Evolutionary conservation across 1,284 basidiomycete species (phyloP).

Genomic region (Veloboletus limbatus): DNA sequence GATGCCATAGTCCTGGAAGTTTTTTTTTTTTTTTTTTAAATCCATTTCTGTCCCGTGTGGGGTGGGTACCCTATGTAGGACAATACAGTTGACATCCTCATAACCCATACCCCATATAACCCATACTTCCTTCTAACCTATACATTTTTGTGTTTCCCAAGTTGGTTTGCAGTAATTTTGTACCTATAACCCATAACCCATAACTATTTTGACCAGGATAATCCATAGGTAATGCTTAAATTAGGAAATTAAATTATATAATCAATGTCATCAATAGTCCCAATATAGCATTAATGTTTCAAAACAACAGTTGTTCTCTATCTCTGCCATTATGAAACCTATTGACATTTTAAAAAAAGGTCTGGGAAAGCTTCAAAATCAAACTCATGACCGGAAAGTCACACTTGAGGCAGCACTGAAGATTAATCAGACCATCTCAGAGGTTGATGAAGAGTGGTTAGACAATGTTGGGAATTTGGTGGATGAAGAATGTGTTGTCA

Average conservation of each 20-base stretch:
- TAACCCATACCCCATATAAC: background rate
- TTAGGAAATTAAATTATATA: too few relatives aligned
- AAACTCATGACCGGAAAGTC: too few relatives aligned
- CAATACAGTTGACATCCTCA: slow-evolving; percentile 1
- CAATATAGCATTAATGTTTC: too few relatives aligned
- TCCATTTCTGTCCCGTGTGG: too few relatives aligned
- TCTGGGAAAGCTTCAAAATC: too few relatives aligned
- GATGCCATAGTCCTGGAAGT: too few relatives aligned
- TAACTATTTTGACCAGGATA: background rate
- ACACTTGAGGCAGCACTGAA: too few relatives aligned
- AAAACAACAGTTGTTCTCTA: too few relatives aligned
- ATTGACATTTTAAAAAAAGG: too few relatives aligned
- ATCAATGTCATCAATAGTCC: slow-evolving; percentile 4
- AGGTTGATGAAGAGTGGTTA: background rate
- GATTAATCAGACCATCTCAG: background rate
- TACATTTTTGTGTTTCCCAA: background rate
- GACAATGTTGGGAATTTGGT: slow-evolving; percentile 6
- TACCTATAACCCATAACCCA: background rate
- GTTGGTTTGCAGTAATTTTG: slow-evolving; percentile 4
- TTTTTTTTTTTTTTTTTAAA: too few relatives aligned
- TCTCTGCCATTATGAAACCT: too few relatives aligned
- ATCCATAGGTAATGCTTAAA: background rate
- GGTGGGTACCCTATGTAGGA: too few relatives aligned
- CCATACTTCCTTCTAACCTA: background rate
- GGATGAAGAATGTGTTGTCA: slow-evolving; percentile 7